A percentile compares a stretch with the other conserved stretches of the same genome.
Conservation (phyloP, 495 filamentous ascomycete species). For the Ascobolus immersus region DNA sequence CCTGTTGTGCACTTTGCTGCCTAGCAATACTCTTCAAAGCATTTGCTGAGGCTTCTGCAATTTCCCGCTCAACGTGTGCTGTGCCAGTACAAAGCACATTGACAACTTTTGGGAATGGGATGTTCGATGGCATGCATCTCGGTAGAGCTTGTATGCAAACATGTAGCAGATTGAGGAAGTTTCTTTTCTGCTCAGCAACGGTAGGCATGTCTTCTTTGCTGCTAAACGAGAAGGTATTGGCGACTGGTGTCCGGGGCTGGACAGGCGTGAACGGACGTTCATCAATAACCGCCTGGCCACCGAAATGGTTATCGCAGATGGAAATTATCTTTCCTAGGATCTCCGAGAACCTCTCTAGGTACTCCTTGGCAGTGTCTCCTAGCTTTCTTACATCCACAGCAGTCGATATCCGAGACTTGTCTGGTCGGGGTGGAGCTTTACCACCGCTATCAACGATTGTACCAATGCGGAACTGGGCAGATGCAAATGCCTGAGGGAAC, state of each 20-base stretch:
- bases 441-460: no score
- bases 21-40: slow-evolving; percentile 86
- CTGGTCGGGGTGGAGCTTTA: slow-evolving; percentile 20
- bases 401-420: slow-evolving; percentile 34
- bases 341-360: slow-evolving; percentile 76
- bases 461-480: no score
- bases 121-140: slow-evolving; percentile 68
- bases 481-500: slow-evolving; percentile 40
- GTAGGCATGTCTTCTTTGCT: slow-evolving; percentile 44
- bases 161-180: slow-evolving; percentile 84
- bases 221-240: slow-evolving; percentile 73
- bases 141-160: slow-evolving; percentile 88
- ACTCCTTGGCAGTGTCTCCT: slow-evolving; percentile 48
- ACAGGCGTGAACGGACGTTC: slow-evolving; percentile 81
- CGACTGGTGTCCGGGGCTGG: slow-evolving; percentile 78
- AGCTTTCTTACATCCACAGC: slow-evolving; percentile 53
- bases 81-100: slow-evolving; percentile 92
- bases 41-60: slow-evolving; percentile 72
- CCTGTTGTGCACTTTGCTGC: slow-evolving; percentile 79
- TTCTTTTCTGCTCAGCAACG: slow-evolving; percentile 62
- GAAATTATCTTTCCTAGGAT: slow-evolving; percentile 87
- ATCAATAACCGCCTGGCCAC: slow-evolving; percentile 79
- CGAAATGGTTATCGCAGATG: slow-evolving; percentile 87
- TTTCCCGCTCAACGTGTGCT: slow-evolving; percentile 78
- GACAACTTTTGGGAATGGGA: slow-evolving; percentile 80